These are phyloP conservation scores for Xylaria venustula DNA, from an alignment of 495 filamentous ascomycete species.

Conservation along the genomic window DNA sequence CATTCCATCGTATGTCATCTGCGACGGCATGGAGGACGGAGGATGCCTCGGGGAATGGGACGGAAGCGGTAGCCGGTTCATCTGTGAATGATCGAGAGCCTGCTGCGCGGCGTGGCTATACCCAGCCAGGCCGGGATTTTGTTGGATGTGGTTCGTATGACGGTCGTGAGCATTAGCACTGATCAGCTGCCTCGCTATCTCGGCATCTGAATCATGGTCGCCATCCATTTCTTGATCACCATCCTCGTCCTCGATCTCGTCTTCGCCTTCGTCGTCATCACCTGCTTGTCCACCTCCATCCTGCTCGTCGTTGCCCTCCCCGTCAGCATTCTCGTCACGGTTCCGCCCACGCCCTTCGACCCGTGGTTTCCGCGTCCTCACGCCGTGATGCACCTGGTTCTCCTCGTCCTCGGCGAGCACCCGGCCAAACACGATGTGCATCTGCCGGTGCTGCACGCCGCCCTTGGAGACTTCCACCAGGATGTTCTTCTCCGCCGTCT, in stretches of 20 bases:
- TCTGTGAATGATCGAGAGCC: neutral
- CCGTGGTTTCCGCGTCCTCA: conserved; percentile 2
- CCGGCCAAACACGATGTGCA: conserved; percentile 12
- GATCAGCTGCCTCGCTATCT: conserved; percentile 14
- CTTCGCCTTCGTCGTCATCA: neutral
- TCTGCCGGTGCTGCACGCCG: conserved; percentile 4
- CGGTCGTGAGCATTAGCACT: neutral
- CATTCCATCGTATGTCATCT: neutral
- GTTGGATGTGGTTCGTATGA: neutral
- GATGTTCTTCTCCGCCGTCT: conserved; percentile 30
- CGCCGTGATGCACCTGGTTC: conserved; percentile 1
- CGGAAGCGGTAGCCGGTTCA: neutral
- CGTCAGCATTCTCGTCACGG: neutral
- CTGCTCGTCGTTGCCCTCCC: neutral
- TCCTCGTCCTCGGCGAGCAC: conserved; percentile 1
- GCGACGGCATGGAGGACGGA: too few species aligned
- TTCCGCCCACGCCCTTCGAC: neutral
- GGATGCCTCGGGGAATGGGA: neutral
- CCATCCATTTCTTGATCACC: conserved; percentile 12
- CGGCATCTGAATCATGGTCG: conserved; percentile 11
- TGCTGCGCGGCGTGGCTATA: neutral
- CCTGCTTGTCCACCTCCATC: neutral
- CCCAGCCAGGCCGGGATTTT: neutral
- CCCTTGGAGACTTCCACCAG: conserved; percentile 20
- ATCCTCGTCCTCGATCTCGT: neutral